Evolutionary conservation across 768 basidiomycete species (phyloP).

Genomic region (Daedaleopsis sinensis): DNA sequence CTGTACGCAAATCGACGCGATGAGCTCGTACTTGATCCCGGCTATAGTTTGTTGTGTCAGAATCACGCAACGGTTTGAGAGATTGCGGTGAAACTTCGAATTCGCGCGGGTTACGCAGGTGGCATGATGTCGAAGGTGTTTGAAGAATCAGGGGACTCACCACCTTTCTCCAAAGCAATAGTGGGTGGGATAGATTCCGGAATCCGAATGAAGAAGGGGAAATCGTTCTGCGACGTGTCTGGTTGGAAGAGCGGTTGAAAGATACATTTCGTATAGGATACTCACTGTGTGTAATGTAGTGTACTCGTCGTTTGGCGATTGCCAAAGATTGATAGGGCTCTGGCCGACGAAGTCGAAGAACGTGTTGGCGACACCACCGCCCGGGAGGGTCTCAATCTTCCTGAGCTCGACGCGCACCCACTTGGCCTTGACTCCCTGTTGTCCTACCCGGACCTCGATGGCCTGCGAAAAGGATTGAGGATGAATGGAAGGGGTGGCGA

Average conservation of each 20-base stretch:
- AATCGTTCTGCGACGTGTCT: constrained; percentile 64
- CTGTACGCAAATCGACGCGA: constrained; percentile 83
- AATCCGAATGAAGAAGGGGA: constrained; percentile 88
- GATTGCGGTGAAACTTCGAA: background rate
- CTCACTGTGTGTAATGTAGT: constrained; percentile 66
- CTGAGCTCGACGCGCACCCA: constrained; percentile 92
- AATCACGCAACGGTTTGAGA: background rate
- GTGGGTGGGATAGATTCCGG: constrained; percentile 92
- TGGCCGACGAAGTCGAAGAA: constrained; percentile 83
- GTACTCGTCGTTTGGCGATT: constrained; percentile 70
- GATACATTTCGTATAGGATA: background rate
- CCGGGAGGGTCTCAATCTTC: constrained; percentile 84
- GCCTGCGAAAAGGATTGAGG: constrained; percentile 48
- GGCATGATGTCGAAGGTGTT: background rate
- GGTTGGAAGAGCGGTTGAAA: background rate
- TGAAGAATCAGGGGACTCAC: constrained; percentile 38
- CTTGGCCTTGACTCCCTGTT: constrained; percentile 82
- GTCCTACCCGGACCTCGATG: constrained; percentile 80
- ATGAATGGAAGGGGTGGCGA: constrained; percentile 17
- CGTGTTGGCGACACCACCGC: constrained; percentile 66
- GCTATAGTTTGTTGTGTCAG: constrained; percentile 40
- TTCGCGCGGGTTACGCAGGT: background rate
- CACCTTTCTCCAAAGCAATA: constrained; percentile 76
- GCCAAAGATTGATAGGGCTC: constrained; percentile 85
- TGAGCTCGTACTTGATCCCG: constrained; percentile 88